A percentile compares a stretch with the other conserved stretches of the same genome.
phyloP scores from a whole-genome alignment of 148 eudicot genomes.

The Chenopodium formosanum region DNA sequence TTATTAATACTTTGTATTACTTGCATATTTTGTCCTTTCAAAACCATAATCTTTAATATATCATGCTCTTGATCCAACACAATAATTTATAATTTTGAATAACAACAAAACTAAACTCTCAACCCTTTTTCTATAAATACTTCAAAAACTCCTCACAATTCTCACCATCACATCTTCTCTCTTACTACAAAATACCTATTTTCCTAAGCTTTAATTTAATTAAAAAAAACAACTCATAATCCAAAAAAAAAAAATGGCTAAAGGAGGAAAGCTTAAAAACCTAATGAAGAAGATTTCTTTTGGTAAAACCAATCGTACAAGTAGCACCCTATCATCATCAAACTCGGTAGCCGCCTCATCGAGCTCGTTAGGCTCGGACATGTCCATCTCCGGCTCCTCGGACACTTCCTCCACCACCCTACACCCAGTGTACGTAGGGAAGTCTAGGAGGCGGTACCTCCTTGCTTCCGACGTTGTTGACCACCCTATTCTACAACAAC shows the following conservation, averaged over 20 bases:
- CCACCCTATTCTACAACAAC: constrained; percentile 44
- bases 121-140: constrained; percentile 31
- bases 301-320: constrained; percentile 31
- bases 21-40: too few species aligned
- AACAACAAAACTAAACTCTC: constrained; percentile 3
- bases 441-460: constrained; percentile 46
- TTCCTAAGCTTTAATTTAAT: neutral
- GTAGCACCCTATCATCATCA: constrained; percentile 16
- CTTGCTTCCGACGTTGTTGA: constrained; percentile 37
- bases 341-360: constrained; percentile 22
- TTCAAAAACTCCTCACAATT: constrained; percentile 30
- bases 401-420: constrained; percentile 20
- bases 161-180: constrained; percentile 25
- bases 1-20: neutral
- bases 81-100: neutral
- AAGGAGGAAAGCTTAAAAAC: constrained; percentile 64
- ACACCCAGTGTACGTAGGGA: constrained; percentile 52
- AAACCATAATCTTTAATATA: too few species aligned
- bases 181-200: neutral
- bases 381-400: constrained; percentile 9
- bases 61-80: neutral
- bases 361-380: constrained; percentile 4
- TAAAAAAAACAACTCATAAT: neutral
- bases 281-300: constrained; percentile 69
- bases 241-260: constrained; percentile 40